Evolutionary conservation across 1,284 basidiomycete species (phyloP).

Genomic region (Xerocomus amazonicus): DNA sequence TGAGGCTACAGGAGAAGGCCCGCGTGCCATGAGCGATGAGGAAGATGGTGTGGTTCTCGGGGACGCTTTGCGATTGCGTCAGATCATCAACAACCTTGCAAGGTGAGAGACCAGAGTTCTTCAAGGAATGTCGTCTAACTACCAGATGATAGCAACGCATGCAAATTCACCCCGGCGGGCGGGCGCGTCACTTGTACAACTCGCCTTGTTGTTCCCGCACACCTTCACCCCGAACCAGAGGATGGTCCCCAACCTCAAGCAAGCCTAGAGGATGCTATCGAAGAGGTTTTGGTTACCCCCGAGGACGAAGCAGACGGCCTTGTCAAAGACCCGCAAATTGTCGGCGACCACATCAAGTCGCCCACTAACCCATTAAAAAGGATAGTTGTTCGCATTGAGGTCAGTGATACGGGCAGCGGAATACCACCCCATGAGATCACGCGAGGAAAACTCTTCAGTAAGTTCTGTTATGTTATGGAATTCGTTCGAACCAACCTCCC

Average conservation of each 20-base stretch:
- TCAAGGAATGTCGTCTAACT: slow-evolving; percentile 1
- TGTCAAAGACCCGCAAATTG: slow-evolving; percentile 1
- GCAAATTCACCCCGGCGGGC: slow-evolving; percentile 77
- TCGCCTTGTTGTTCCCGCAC: slow-evolving; percentile 42
- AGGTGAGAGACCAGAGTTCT: slow-evolving; percentile 42
- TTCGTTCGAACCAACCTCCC: slow-evolving; percentile 1
- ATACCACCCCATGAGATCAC: slow-evolving; percentile 71
- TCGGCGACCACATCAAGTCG: background rate
- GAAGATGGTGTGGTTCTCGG: slow-evolving; percentile 69
- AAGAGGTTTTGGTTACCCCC: slow-evolving; percentile 15
- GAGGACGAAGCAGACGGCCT: slow-evolving; percentile 5
- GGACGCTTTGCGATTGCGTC: slow-evolving; percentile 77
- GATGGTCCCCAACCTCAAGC: slow-evolving; percentile 1
- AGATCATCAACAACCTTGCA: slow-evolving; percentile 75
- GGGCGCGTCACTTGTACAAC: slow-evolving; percentile 64
- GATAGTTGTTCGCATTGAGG: slow-evolving; percentile 77
- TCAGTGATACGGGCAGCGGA: slow-evolving; percentile 78
- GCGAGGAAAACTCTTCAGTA: slow-evolving; percentile 73
- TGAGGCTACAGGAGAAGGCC: slow-evolving; percentile 50
- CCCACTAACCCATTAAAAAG: slow-evolving; percentile 42
- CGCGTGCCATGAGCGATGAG: slow-evolving; percentile 41
- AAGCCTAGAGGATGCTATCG: slow-evolving; percentile 16
- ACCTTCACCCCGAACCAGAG: slow-evolving; percentile 17
- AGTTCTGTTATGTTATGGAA: slow-evolving; percentile 27
- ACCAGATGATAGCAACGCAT: slow-evolving; percentile 52